Base-by-base conservation (phyloP, 352 stramenopile species). In the Phytophthora foliorum region DNA sequence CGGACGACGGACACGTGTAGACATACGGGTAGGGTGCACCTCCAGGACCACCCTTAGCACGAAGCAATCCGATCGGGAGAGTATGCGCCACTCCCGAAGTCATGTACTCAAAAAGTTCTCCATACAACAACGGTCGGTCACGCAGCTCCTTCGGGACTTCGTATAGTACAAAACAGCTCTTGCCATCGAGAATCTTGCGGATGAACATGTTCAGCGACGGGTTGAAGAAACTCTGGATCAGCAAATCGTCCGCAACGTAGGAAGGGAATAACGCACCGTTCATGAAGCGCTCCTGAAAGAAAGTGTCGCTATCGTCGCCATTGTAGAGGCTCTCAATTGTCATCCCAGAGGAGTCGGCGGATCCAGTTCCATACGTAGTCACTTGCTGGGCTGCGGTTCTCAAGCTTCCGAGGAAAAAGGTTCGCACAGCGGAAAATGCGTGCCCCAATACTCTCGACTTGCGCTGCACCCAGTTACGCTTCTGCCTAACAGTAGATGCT, bases 201-300 rank as follows among this genome's bases (percentile, higher is more conserved):
- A 96, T 88, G 29, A 96, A 95, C 54, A 75, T 70, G 63, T 96
- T 94, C n/a, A 96, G 67, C 17, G 86, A 94, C 36, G 86, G 84
- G 42, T 96, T 94, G 71, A 94, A 95, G 62, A 94, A 96, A 60
- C 86, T 95, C 62, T 96, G 89, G 55, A 96, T 92, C 31, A 96
- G 61, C 66, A 96, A 57, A 32, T 94, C 84, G 63, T 96, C 89
- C 0, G 85, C 86, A 0, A 95, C 89, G 24, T 84, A 92, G 8
- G 84, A 92, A 14, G 86, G 89, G 42, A 96, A 96, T 45, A 95
- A 60, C 10, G 84, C 84, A 7, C 89, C 89, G 17, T 84, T 80
- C 85, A 96, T 94, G 70, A 94, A 96, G 2, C 89, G 81, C 39
- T 94, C 89, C 63, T 96, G 85, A 64, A 95, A 94, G 34, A 96